Evolutionary conservation across 306 rosid genomes (phyloP), one percentile per base, ranked within the genome.

Genomic region (Argentina anserina): DNA sequence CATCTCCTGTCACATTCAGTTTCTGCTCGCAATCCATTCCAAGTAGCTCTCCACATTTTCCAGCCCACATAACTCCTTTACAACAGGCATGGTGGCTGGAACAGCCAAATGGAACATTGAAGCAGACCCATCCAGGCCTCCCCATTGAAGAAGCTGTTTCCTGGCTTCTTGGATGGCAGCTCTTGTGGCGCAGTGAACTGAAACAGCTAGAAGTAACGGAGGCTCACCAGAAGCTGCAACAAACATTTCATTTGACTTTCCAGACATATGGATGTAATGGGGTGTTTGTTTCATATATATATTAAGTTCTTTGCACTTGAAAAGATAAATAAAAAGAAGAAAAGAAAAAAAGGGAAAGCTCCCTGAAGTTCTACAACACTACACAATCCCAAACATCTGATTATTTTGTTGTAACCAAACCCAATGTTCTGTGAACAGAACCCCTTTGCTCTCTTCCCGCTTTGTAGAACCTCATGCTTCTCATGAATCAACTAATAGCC

Each of bases 161-260:
- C 95, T 82, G 18, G 97, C 92, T 70, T 81, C 98, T 82, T 69
- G 81, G 47, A 88, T 76, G 28, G 98, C 97, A n/a, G 92, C 94
- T 77, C 96, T 88, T 9, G 92, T 75, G 34, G 98, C 98, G 60
- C 96, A 86, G 62, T 91, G 98, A 78, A 94, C 85, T 0, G 98
- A 94, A 72, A 85, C 90, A 3, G 96, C 97, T 41, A 91, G 80
- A 75, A 91, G 86, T 41, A 94, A 65, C 7, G 98, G 97, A 0
- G 98, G 97, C 79, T 94, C 98, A 0, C 98, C 98, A 53, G 98
- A 94, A 80, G 97, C 98, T 94, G 88, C 86, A 80, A 14, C 58
- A 77, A 78, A 42, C 20, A 63, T 25, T 29, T 34, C 2, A 66
- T 29, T 41, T 52, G 50, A 23, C 14, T 58, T 71, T 42, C 37